Evolutionary conservation across 768 basidiomycete species (phyloP).

Genomic region (Mycena crocata): DNA sequence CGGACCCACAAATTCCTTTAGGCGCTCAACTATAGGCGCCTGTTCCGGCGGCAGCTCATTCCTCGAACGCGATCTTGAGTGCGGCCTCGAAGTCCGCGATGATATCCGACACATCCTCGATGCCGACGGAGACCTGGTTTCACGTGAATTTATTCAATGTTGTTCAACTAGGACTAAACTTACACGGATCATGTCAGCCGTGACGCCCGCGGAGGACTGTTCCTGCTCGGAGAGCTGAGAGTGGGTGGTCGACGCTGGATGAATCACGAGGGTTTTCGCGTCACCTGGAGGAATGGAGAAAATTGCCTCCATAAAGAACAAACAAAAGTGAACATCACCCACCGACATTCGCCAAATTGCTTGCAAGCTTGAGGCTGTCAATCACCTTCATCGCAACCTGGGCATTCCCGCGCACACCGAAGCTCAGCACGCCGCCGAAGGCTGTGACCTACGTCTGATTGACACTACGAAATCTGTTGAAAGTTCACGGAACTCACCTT

Average conservation of each 20-base stretch:
- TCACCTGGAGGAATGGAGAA: constrained; percentile 58
- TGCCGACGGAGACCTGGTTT: constrained; percentile 53
- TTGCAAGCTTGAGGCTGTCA: constrained; percentile 77
- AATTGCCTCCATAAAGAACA: no score
- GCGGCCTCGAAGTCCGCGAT: constrained; percentile 53
- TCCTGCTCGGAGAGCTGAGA: constrained; percentile 73
- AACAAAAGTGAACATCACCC: constrained; percentile 32
- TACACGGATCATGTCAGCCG: constrained; percentile 80
- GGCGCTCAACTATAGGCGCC: no score
- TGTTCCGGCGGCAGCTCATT: no score
- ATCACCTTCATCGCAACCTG: constrained; percentile 68
- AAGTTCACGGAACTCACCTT: no score
- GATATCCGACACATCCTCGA: constrained; percentile 54
- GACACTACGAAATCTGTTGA: no score
- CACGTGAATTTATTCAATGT: neutral
- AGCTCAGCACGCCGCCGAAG: constrained; percentile 82
- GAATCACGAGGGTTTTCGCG: constrained; percentile 85
- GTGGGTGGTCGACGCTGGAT: constrained; percentile 84
- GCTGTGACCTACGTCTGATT: no score
- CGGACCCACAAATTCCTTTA: no score
- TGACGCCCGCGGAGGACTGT: constrained; percentile 74
- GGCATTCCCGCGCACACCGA: constrained; percentile 75
- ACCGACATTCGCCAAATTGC: constrained; percentile 81
- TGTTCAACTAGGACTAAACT: constrained; percentile 30
- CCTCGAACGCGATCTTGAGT: constrained; percentile 37